Evolutionary conservation across 2,329 filamentous ascomycete genomes (phyloP).

Genomic region (Hortaea sp.): DNA sequence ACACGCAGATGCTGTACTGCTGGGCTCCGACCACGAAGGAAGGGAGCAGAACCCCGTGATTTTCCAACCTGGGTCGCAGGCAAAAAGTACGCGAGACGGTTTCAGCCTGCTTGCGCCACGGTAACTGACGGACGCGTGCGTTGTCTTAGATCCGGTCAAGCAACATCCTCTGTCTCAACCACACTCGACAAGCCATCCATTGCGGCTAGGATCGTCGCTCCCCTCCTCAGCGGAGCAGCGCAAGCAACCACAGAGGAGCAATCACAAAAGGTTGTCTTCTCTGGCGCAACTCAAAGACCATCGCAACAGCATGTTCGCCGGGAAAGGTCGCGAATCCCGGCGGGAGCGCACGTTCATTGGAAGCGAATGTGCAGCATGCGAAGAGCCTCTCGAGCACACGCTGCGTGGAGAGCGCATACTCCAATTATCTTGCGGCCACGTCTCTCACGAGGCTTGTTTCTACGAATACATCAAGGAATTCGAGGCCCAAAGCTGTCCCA

Average conservation of each 20-base stretch:
- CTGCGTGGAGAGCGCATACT: conserved; percentile 86
- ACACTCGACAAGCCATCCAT: conserved; percentile 10
- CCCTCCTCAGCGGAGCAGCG: conserved; percentile 5
- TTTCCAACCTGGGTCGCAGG: conserved; percentile 8
- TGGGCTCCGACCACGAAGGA: conserved; percentile 5
- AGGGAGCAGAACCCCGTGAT: conserved; percentile 7
- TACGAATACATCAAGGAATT: conserved; percentile 97
- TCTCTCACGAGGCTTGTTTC: conserved; percentile 95
- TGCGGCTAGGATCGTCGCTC: conserved; percentile 4
- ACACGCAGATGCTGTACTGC: conserved; percentile 10
- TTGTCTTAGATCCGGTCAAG: conserved; percentile 13
- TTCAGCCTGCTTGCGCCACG: conserved; percentile 2
- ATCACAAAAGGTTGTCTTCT: conserved; percentile 9
- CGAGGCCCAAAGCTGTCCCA: conserved; percentile 86
- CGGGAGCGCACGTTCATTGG: conserved; percentile 92
- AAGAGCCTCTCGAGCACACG: conserved; percentile 92
- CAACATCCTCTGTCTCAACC: conserved; percentile 10
- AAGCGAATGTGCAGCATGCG: conserved; percentile 88
- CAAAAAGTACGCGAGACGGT: conserved; percentile 12
- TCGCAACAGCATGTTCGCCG: conserved; percentile 24
- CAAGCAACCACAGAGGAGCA: conserved; percentile 7
- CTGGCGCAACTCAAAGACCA: conserved; percentile 12
- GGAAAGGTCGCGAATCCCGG: conserved; percentile 38
- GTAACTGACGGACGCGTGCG: conserved; percentile 10
- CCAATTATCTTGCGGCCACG: conserved; percentile 93